Percentiles rank a stretch among this genome's conserved stretches.
Conservation (phyloP, 1,284 basidiomycete genomes). For the Ustilago loliicola region DNA sequence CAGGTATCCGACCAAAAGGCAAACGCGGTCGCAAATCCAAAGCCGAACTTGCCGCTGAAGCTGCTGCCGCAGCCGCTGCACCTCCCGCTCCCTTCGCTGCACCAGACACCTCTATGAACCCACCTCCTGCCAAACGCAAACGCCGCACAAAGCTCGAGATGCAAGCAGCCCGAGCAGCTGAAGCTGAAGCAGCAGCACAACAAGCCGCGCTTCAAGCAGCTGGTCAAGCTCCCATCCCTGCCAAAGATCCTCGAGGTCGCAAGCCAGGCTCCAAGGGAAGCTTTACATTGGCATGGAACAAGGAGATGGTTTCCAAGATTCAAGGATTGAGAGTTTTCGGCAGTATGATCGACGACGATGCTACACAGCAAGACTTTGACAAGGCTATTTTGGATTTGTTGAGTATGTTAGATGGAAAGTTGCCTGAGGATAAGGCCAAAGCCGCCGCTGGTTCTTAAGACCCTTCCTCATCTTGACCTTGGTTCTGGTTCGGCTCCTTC, state of each 20-base stretch:
- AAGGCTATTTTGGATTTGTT: slow-evolving; percentile 32
- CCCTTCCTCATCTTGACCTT: too few species aligned
- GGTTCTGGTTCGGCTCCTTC: too few species aligned
- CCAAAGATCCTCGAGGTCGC: slow-evolving; percentile 36
- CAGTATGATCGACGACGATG: slow-evolving; percentile 52
- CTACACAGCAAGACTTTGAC: slow-evolving; percentile 52
- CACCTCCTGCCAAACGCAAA: slow-evolving; percentile 39
- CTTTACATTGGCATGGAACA: slow-evolving; percentile 46
- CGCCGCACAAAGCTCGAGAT: slow-evolving; percentile 45
- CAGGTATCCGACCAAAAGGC: slow-evolving; percentile 36
- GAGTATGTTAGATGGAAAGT: slow-evolving; percentile 47
- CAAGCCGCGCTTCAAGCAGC: slow-evolving; percentile 38
- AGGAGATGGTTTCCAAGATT: slow-evolving; percentile 47
- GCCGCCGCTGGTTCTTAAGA: not conserved
- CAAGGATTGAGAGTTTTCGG: slow-evolving; percentile 48
- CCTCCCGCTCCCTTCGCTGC: slow-evolving; percentile 9
- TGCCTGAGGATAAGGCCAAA: slow-evolving; percentile 30
- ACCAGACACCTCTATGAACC: slow-evolving; percentile 28
- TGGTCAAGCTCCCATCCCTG: slow-evolving; percentile 33
- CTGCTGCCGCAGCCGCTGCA: slow-evolving; percentile 36
- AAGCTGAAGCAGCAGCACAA: slow-evolving; percentile 28
- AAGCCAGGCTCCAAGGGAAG: slow-evolving; percentile 33
- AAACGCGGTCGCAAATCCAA: slow-evolving; percentile 49
- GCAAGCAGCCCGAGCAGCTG: slow-evolving; percentile 33
- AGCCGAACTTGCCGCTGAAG: slow-evolving; percentile 44